phyloP scores from a whole-genome alignment of 192 early-diverging fungal genomes.

The Backusella circina region DNA sequence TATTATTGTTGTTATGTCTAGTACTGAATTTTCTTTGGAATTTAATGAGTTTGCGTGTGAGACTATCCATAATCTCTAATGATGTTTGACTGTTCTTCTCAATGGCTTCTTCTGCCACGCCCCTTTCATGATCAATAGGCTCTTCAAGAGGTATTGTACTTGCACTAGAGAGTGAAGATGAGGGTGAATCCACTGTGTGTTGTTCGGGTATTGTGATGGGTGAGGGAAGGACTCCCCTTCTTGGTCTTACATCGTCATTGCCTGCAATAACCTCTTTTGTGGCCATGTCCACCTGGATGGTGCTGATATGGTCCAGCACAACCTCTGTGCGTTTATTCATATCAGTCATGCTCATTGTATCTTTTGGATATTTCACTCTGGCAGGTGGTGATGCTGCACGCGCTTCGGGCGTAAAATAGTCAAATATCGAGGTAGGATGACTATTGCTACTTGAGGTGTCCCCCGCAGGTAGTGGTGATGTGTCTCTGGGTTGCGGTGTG shows the following conservation, averaged over 20 bases:
- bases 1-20: not conserved
- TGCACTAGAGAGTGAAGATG: constrained; percentile 31
- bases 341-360: constrained; percentile 51
- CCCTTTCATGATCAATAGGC: not conserved
- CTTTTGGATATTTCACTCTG: constrained; percentile 46
- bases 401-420: not conserved
- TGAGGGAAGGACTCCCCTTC: not conserved
- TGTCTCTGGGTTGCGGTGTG: not conserved
- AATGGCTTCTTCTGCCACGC: constrained; percentile 6
- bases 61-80: constrained; percentile 49
- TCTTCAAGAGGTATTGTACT: constrained; percentile 30
- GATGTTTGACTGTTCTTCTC: constrained; percentile 19
- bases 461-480: not conserved
- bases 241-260: not conserved
- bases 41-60: constrained; percentile 48
- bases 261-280: not conserved
- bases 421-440: not conserved
- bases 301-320: constrained; percentile 55
- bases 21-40: constrained; percentile 46
- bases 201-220: constrained; percentile 6
- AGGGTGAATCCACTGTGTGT: not conserved
- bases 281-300: constrained; percentile 44
- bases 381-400: constrained; percentile 33
- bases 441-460: not conserved
- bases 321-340: constrained; percentile 66